Conservation (phyloP, 345 rosid genomes). For the Fremontodendron californicum region DNA sequence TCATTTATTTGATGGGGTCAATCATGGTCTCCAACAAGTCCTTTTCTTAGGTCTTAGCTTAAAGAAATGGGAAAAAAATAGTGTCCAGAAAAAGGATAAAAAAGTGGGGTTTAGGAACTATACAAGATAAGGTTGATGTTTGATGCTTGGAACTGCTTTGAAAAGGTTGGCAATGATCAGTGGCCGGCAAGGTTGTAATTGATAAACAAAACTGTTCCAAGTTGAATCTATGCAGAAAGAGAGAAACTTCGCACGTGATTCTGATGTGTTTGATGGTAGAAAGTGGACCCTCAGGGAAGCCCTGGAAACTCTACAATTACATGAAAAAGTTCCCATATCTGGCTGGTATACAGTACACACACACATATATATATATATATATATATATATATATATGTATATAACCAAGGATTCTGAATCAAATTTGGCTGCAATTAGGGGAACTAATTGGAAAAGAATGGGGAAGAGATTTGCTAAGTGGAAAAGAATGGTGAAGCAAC, state of each 20-base stretch:
- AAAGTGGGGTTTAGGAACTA: slow-evolving; percentile 23
- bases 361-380: too few relatives aligned
- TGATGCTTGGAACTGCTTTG: slow-evolving; percentile 15
- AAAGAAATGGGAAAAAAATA: background rate
- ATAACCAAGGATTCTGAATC: background rate
- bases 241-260: too few relatives aligned
- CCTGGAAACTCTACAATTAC: slow-evolving; percentile 6
- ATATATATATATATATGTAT: background rate
- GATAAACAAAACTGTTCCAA: slow-evolving; percentile 15
- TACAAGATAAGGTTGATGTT: slow-evolving; percentile 35
- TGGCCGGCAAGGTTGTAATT: slow-evolving; percentile 36
- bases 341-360: background rate
- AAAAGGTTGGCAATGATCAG: slow-evolving; percentile 16
- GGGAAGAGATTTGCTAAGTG: slow-evolving; percentile 45
- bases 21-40: slow-evolving; percentile 8
- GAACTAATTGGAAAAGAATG: slow-evolving; percentile 25
- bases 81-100: slow-evolving; percentile 16
- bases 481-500: slow-evolving; percentile 62
- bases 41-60: background rate
- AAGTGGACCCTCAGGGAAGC: slow-evolving; percentile 27
- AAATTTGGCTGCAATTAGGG: background rate
- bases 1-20: background rate
- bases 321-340: background rate
- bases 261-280: too few relatives aligned
- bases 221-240: too few relatives aligned